These are phyloP conservation scores for Cladorrhinum sp. DNA, from an alignment of 2,329 filamentous ascomycete species.

Conservation along the genomic window DNA sequence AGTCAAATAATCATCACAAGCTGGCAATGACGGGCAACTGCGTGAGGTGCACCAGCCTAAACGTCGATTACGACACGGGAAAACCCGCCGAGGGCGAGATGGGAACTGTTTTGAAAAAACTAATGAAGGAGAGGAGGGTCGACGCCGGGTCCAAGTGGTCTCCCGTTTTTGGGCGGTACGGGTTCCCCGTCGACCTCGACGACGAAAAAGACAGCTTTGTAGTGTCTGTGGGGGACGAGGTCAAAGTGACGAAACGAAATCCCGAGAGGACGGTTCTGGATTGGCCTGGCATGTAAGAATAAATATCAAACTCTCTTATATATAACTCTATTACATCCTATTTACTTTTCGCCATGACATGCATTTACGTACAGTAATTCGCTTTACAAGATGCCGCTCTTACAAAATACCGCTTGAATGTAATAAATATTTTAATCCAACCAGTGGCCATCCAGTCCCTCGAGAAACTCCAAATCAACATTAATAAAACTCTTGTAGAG, in stretches of 20 bases:
- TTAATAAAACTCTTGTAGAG: constrained; percentile 51
- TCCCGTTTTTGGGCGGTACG: constrained; percentile 72
- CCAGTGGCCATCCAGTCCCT: constrained; percentile 40
- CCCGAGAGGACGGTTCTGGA: constrained; percentile 54
- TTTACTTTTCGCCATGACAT: too few relatives aligned
- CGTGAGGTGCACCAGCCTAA: constrained; percentile 64
- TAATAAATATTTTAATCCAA: constrained; percentile 28
- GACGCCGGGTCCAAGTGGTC: constrained; percentile 65
- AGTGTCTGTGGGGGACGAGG: constrained; percentile 26
- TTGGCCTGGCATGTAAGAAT: constrained; percentile 38
- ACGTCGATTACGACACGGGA: constrained; percentile 68
- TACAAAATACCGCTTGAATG: too few relatives aligned
- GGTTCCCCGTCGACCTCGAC: constrained; percentile 48
- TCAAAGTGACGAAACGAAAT: constrained; percentile 54
- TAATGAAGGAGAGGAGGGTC: constrained; percentile 68
- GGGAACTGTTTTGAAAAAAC: constrained; percentile 64
- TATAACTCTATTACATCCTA: background rate
- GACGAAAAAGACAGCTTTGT: constrained; percentile 16
- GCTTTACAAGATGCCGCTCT: too few relatives aligned
- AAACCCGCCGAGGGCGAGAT: constrained; percentile 52
- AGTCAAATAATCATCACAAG: constrained; percentile 30
- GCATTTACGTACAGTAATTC: too few relatives aligned
- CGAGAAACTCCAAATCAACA: constrained; percentile 44
- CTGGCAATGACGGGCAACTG: constrained; percentile 68
- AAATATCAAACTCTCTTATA: background rate